Evolutionary conservation across 2,329 filamentous ascomycete species (phyloP), one percentile per base, ranked within the genome.

Genomic region (Trichoderma sp.): DNA sequence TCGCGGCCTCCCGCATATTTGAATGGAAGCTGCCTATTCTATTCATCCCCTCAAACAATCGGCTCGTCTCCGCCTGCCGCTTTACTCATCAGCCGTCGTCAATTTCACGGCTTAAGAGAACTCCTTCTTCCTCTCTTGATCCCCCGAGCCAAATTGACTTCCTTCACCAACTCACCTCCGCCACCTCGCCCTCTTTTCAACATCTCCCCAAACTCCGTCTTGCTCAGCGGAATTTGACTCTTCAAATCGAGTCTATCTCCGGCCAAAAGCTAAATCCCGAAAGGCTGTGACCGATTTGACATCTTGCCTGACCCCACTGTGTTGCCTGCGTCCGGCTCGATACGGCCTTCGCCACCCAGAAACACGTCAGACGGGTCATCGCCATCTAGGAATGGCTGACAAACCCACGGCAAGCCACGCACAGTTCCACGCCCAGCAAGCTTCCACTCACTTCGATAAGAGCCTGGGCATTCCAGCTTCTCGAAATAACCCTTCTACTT

Each of bases 391-490:
- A 62, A 76, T 77, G 78, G 80, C 80, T 82, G 80, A 82, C 80
- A 82, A 82, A 82, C 79, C 79, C 74, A 64, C 72, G 53, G 65
- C 73, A 68, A 74, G 73, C 73, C 71, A 71, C 68, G 73, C 73
- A 53, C 43, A 20, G 32, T 63, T 34, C 17, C 71, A 70, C 58
- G 32, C 47, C 26, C 75, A 76, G 73, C 77, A 76, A 72, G 68
- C 77, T 80, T 79, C 79, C 71, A 78, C 75, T 70, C 71, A 75
- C 57, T 80, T 81, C 77, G 78, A 80, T 73, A 75, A 77, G 68
- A 59, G 73, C 69, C 72, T 73, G 62, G 75, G 66, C 71, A 74
- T 15, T 57, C 32, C 73, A 50, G 53, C 68, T 67, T 68, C 63
- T 68, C 67, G 67, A 34, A 61, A 58, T 72, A 30, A 34, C 55